These are phyloP conservation scores for Fusarium keratoplasticum DNA, from an alignment of 2,329 filamentous ascomycete genomes.

Conservation along the genomic window DNA sequence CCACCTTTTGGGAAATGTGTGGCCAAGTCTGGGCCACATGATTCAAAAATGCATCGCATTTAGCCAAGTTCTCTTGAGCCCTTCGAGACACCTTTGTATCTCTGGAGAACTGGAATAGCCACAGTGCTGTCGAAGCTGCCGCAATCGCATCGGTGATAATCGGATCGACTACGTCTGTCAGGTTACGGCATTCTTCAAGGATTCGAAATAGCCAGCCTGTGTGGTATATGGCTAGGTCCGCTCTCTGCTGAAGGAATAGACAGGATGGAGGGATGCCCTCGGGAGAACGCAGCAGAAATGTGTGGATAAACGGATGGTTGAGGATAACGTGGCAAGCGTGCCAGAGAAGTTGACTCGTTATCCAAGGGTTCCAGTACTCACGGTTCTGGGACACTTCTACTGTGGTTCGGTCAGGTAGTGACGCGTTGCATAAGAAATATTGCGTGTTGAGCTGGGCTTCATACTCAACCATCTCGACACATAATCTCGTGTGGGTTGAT, in stretches of 20 bases:
- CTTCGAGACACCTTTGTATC: conserved; percentile 12
- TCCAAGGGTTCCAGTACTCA: conserved; percentile 9
- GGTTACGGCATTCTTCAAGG: background rate
- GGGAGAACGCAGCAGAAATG: background rate
- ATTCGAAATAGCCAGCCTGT: conserved; percentile 2
- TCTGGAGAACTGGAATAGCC: conserved; percentile 18
- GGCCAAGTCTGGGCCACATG: conserved; percentile 5
- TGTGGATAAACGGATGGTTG: conserved; percentile 8
- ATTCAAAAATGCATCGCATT: conserved; percentile 14
- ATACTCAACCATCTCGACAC: background rate
- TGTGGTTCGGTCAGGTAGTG: background rate
- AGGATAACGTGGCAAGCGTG: background rate
- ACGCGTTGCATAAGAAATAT: background rate
- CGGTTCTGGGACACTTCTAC: background rate
- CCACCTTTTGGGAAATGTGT: conserved; percentile 23
- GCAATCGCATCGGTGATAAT: conserved; percentile 13
- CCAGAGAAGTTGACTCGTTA: background rate
- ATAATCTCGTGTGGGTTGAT: background rate
- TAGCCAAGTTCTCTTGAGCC: background rate
- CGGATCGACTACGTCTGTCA: background rate
- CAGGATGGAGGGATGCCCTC: background rate
- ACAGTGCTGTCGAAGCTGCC: conserved; percentile 16
- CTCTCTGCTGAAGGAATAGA: conserved; percentile 4
- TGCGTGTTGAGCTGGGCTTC: background rate
- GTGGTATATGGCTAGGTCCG: conserved; percentile 4